These are phyloP conservation scores for Cercophora scortea DNA, from an alignment of 495 filamentous ascomycete genomes.

Conservation along the genomic window DNA sequence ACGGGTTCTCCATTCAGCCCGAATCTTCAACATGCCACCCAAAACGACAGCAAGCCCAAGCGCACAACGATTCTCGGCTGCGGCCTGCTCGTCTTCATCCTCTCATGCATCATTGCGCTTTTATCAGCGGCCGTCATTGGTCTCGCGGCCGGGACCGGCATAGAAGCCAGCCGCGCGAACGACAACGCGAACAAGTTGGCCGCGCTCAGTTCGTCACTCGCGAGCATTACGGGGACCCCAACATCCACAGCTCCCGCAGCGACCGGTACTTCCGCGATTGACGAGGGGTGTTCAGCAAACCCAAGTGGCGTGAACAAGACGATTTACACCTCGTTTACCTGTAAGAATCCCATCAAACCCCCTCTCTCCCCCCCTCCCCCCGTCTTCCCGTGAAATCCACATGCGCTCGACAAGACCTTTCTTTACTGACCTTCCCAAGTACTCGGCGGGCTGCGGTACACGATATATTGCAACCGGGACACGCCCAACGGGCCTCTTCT, in stretches of 20 bases:
- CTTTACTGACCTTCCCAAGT: constrained; percentile 14
- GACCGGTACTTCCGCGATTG: constrained; percentile 19
- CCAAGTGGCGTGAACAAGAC: constrained; percentile 20
- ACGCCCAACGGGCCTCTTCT: constrained; percentile 20
- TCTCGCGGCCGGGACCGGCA: constrained; percentile 33
- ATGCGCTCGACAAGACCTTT: background rate
- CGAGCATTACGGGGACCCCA: background rate
- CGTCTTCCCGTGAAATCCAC: background rate
- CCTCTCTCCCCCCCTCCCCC: background rate
- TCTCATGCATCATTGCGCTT: constrained; percentile 32
- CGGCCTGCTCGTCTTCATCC: constrained; percentile 28
- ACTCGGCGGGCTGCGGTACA: constrained; percentile 23
- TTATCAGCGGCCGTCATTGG: constrained; percentile 36
- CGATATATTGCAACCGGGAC: constrained; percentile 33
- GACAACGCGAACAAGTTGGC: constrained; percentile 23
- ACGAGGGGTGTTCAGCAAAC: constrained; percentile 29
- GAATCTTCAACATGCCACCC: no score
- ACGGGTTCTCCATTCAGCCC: no score
- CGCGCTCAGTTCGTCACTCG: constrained; percentile 10
- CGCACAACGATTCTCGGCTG: constrained; percentile 24
- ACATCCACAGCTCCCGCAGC: constrained; percentile 8
- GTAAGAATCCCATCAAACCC: constrained; percentile 3
- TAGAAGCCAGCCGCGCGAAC: constrained; percentile 32
- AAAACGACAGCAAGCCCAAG: no score
- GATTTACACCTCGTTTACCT: constrained; percentile 17